Evolutionary conservation across 805 yeast genomes (phyloP), one percentile per base, ranked within the genome.

Genomic region (Barnettozyma pratensis): DNA sequence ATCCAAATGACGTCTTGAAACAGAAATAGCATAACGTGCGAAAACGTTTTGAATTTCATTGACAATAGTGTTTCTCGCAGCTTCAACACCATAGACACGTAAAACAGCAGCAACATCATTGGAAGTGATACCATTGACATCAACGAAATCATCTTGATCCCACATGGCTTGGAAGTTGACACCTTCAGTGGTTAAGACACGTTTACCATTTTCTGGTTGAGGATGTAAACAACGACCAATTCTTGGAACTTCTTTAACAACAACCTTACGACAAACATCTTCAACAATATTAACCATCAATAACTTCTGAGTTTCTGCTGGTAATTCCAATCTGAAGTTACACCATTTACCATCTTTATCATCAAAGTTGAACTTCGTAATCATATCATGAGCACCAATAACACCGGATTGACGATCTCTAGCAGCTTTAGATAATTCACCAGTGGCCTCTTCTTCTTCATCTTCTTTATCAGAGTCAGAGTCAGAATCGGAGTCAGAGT

Each of bases 141-240:
- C 86, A 57, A 94, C 79, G 69, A 94, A 90, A 54, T 87, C 90
- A 56, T 89, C 92, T 69, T 92, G 96, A 47, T 89, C 96, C 98
- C 99, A 94, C 96, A 94, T 89, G 45, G 97, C 95, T 63, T 76
- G 77, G 81, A 94, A 94, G 72, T 94, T 94, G 45, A 94, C 99
- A 71, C 99, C 99, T 70, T 95, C 99, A 26, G 99, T 92, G 49
- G 94, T 86, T 59, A 95, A 76, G 38, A 78, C 76, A 58, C 96
- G 83, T 59, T 79, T 80, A 42, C 86, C 88, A 58, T 76, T 77
- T 59, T 80, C 86, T 32, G 85, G 77, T 43, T 71, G 71, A 44
- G 96, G 96, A 56, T 85, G 88, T 54, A 92, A 73, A 77, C 98
- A 91, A 69, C 99, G 85, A 30, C 96, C 97, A 62, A 94, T 92